Base-by-base conservation (phyloP, 495 filamentous ascomycete genomes). In the Penicillium canescens region DNA sequence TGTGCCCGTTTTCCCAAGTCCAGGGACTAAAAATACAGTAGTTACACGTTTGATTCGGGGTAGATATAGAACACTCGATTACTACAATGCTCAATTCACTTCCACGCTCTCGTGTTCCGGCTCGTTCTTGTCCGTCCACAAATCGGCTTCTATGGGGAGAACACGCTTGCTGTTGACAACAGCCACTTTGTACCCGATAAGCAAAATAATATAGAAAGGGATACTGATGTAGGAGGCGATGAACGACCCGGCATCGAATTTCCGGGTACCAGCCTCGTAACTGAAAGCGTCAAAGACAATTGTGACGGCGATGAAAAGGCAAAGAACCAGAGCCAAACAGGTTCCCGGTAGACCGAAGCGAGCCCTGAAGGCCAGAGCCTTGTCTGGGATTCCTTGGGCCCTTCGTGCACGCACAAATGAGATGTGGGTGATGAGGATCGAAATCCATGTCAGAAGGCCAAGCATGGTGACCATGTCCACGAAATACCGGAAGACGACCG, bases 401-500 rank as follows among this genome's bases (percentile, higher is more conserved):
- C 73, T 79, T 47, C 89, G 85, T 3, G 84, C 90, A 4, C 78
- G 77, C 26, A 89, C 77, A 62, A 94, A 95, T 59, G 71, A 84
- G 52, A 95, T 84, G 68, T 95, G 90, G 5, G 86, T 85, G 37
- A 91, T 74, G 2, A 94, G 80, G 47, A 94, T 88, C 0, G 87
- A 90, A 40, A 91, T 83, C 89, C 90, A 80, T 4, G 71, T 71
- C 14, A 80, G 46, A 9, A 91, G 74, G 23, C 88, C 87, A 55
- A 90, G 87, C 67, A 91, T 87, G 8, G 88, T 89, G 23, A 84
- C 84, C 40, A 92, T 74, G 59, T 91, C 89, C 47, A 92, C 83
- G 50, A 94, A 89, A 72, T 91, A 91, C 5, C 71, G 76, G 60
- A 94, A 96, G 0, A 94, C 86, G 0, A 69, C 70, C 37, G 74